phyloP scores from a whole-genome alignment of 805 yeast species.

The Yarrowia phangngaensis region DNA sequence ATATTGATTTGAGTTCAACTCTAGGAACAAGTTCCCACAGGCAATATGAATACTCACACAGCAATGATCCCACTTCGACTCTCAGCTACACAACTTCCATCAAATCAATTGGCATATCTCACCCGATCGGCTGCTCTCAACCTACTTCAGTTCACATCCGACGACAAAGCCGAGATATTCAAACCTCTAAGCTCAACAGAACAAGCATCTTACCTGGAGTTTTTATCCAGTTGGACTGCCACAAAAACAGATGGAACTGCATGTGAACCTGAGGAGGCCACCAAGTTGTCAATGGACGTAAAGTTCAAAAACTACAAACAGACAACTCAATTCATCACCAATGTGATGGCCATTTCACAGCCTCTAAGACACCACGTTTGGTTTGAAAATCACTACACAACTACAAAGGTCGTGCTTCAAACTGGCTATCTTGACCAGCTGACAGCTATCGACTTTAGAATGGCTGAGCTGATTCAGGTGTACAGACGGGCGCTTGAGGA shows the following conservation, averaged over 20 bases:
- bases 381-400: conserved; percentile 24
- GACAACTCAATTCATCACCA: conserved; percentile 20
- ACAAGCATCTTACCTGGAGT: not conserved
- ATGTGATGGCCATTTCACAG: conserved; percentile 25
- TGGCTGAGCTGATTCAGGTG: conserved; percentile 22
- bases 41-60: not conserved
- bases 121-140: conserved; percentile 16
- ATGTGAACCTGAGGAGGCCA: conserved; percentile 8
- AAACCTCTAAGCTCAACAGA: not conserved
- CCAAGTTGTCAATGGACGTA: conserved; percentile 15
- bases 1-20: too few relatives aligned
- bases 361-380: conserved; percentile 24
- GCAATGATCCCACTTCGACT: conserved; percentile 13
- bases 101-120: not conserved
- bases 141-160: conserved; percentile 4
- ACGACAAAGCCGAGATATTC: conserved; percentile 21
- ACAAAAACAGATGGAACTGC: conserved; percentile 1
- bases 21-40: too few relatives aligned
- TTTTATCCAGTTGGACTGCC: conserved; percentile 11
- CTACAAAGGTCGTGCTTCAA: conserved; percentile 19
- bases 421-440: conserved; percentile 13
- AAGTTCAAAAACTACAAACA: conserved; percentile 24
- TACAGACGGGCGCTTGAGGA: conserved; percentile 11
- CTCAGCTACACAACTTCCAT: not conserved
- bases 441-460: conserved; percentile 25